phyloP scores from a whole-genome alignment of 2,329 filamentous ascomycete species.

The Lojkania enalia region DNA sequence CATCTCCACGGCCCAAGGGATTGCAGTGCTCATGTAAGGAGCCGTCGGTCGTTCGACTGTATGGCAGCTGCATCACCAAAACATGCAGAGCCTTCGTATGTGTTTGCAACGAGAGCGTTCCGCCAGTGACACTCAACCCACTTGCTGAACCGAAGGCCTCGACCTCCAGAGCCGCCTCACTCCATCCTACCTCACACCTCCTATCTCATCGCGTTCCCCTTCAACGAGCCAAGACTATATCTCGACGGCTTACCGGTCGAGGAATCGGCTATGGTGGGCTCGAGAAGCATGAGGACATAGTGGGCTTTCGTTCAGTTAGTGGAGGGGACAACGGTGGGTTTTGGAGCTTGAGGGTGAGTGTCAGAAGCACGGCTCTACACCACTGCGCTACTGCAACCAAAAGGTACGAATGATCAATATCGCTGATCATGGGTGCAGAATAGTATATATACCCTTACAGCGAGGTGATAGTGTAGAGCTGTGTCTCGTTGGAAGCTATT shows the following conservation, averaged over 20 bases:
- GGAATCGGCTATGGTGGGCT: not conserved
- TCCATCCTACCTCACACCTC: not conserved
- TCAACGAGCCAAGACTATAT: not conserved
- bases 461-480: conserved; percentile 3
- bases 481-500: not conserved
- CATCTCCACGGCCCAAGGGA: no score
- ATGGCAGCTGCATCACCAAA: conserved; percentile 1
- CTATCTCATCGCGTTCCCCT: not conserved
- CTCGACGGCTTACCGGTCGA: conserved; percentile 1
- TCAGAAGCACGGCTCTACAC: no score
- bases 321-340: not conserved
- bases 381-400: no score
- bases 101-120: not conserved
- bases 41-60: conserved; percentile 3
- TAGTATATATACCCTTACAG: no score
- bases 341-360: not conserved
- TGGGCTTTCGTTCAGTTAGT: not conserved
- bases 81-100: not conserved
- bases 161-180: conserved; percentile 1
- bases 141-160: conserved; percentile 1
- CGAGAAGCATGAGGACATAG: not conserved
- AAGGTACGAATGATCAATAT: no score
- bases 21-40: no score
- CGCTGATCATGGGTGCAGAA: no score
- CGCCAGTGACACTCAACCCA: conserved; percentile 1